Base-by-base conservation (phyloP, 2,329 filamentous ascomycete species). In the Phialocephala subalpina region DNA sequence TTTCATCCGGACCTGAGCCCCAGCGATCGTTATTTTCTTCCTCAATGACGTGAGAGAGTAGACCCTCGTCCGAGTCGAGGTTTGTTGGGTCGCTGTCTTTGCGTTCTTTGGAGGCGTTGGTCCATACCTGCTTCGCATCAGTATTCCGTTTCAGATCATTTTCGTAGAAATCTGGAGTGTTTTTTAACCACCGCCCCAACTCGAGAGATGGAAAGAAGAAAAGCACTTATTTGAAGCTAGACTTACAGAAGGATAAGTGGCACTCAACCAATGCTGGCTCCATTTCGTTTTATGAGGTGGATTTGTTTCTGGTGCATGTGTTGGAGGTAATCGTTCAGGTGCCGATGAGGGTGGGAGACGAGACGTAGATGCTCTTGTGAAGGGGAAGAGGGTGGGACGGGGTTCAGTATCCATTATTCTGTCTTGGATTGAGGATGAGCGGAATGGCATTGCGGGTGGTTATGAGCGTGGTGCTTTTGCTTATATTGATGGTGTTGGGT, bases 371-470 rank as follows among this genome's bases (percentile, higher is more conserved):
- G 25, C 3, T 1, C 2, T 53, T 53, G 22, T 5, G 47, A 52
- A 14, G 33, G 64, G 22, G 56, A 58, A 42, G 47, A 55, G 33
- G 14, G 27, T 55, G 11, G 42, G 25, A 18, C 55, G 58, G 42
- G 59, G 42, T 16, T 59, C 18, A n/a, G 64, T 38, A 36, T 66
- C 60, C 53, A 70, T 60, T 56, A 70, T 45, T 20, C 58, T 29
- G 53, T 69, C 67, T 67, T 71, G 69, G 47, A 70, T 25, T 52
- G 52, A 14, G 18, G 69, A 70, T 22, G 67, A 66, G 42, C 64
- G 65, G 67, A 69, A 71, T 33, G 69, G 67, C 70, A 72, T 71
- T 38, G 20, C 52, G 57, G 45, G 35, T 35, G 27, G n/a, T 20
- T 20, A 18, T 52, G 11, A 8, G 29, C 22, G 22, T 27, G 47